phyloP scores from a whole-genome alignment of 805 yeast genomes.

The Ogataea paraovalis region DNA sequence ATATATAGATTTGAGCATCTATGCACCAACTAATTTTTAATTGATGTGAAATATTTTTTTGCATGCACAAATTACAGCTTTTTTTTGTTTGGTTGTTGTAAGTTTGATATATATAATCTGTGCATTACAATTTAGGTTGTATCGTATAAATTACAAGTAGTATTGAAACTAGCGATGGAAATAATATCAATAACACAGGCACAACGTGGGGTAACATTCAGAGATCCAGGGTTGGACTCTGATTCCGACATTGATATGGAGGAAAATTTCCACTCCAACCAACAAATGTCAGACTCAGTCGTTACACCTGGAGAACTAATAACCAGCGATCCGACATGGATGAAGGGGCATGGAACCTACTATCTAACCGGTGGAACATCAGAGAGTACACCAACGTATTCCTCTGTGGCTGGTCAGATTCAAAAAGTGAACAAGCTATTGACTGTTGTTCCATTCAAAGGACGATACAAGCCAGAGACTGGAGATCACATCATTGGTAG shows the following conservation, averaged over 20 bases:
- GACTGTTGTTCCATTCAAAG: conserved; percentile 80
- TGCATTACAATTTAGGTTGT: no score
- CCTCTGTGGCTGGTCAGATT: conserved; percentile 91
- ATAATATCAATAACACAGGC: conserved; percentile 29
- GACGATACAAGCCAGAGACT: conserved; percentile 87
- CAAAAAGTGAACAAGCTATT: conserved; percentile 81
- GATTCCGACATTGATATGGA: conserved; percentile 25
- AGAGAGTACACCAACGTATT: conserved; percentile 49
- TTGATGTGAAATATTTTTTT: no score
- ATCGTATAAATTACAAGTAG: neutral
- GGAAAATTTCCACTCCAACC: neutral
- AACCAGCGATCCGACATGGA: conserved; percentile 96
- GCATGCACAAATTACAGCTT: no score
- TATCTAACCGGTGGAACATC: conserved; percentile 35
- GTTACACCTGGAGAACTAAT: conserved; percentile 96
- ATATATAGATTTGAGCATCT: no score
- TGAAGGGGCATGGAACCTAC: conserved; percentile 98
- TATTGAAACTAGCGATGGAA: conserved; percentile 12
- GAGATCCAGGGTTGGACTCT: conserved; percentile 12
- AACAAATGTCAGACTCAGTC: conserved; percentile 32
- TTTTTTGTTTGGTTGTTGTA: no score
- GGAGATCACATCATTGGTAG: conserved; percentile 97
- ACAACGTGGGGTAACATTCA: neutral
- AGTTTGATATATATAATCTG: no score
- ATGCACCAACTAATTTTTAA: no score